Base-by-base conservation (phyloP, 179 eudicot genomes). In the Camellia oleifera region DNA sequence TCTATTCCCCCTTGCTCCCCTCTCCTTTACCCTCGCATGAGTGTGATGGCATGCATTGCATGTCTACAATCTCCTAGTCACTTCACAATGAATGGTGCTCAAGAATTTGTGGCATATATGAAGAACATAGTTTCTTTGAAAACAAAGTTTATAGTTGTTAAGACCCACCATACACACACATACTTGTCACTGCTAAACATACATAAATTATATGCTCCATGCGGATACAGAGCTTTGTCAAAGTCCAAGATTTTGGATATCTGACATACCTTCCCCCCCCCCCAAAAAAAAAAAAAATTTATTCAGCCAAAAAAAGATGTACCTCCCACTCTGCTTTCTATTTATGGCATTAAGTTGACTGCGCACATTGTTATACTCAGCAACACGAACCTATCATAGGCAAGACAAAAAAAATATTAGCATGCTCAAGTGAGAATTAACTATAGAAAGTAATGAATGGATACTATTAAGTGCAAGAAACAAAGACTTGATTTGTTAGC, bases 321-420 rank as follows among this genome's bases (percentile, higher is more conserved):
- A 94, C 97, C 98, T 94, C 87, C 97, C 99, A 80, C 87, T 87
- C 83, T 94, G 99, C 88, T 95, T 95, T 86, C 98, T 88, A 85
- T 96, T 94, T 58, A 94, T 92, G 58, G 92, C 93, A 89, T 86
- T 96, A 57, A 92, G 97, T 83, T 94, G 98, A 85, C 97, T 94
- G 79, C 97, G 92, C 50, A 96, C 92, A 80, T 91, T 94, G 88
- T 83, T 96, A 81, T 92, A 91, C 86, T 92, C 98, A 84, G 98
- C 96, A 85, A 92, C 91, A 70, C 97, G 97, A 81, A 96, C 97
- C 98, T 96, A 77, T 50, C 73, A 81, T 44, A 61, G 23, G 62
- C 12, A 69, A 26, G 18, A 1, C 73, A 54, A 71, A 76, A 57
- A 62, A 65, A 0, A 20, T 32, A n/a, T 73, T 52, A 65, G 32